Evolutionary conservation across 352 stramenopile genomes (phyloP).

Genomic region (Pythium scleroteichum): DNA sequence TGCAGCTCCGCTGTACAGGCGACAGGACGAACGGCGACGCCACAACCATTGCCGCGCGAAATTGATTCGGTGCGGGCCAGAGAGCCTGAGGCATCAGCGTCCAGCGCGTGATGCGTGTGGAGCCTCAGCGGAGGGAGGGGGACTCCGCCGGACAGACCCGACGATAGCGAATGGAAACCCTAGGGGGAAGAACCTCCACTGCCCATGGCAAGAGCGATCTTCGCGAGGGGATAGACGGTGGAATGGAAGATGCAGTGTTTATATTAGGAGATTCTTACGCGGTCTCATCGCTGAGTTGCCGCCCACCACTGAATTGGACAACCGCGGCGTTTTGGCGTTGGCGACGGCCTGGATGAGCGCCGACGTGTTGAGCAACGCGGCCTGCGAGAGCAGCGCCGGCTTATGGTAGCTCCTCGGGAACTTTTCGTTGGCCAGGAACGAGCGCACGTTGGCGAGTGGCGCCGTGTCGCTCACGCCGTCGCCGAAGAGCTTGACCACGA

Average conservation of each 20-base stretch:
- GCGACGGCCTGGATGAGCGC: constrained; percentile 21
- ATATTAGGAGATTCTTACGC: neutral
- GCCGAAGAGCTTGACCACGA: constrained; percentile 32
- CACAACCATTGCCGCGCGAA: neutral
- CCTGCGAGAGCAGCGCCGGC: constrained; percentile 10
- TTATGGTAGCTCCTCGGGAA: constrained; percentile 31
- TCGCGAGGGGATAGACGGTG: too few relatives aligned
- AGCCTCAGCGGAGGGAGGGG: too few relatives aligned
- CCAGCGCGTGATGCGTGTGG: neutral
- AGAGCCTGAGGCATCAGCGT: neutral
- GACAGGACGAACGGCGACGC: neutral
- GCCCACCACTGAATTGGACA: neutral
- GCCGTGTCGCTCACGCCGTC: constrained; percentile 21
- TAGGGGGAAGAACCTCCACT: too few relatives aligned
- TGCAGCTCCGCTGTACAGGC: neutral
- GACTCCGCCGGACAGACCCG: too few relatives aligned
- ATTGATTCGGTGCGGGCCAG: neutral
- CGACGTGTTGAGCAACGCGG: constrained; percentile 9
- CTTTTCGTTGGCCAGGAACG: constrained; percentile 34
- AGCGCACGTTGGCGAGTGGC: constrained; percentile 11
- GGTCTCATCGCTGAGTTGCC: neutral
- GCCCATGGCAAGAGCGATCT: too few relatives aligned
- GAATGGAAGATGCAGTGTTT: neutral
- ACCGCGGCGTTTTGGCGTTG: constrained; percentile 6
- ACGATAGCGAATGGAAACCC: too few relatives aligned